Evolutionary conservation across 768 basidiomycete species (phyloP).

Genomic region (Lactarius sp.): DNA sequence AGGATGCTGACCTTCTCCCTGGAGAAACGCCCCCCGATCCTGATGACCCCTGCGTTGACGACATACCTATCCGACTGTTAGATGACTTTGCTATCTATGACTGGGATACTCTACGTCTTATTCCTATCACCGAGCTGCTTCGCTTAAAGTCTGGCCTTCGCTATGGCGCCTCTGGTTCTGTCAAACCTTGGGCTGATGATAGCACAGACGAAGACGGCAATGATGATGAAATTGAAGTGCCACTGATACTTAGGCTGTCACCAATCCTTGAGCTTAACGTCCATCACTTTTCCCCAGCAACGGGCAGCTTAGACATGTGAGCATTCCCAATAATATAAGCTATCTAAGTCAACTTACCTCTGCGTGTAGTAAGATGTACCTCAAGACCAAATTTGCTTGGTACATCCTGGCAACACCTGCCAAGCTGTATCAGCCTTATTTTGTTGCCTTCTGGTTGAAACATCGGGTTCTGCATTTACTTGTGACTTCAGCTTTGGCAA

Average conservation of each 20-base stretch:
- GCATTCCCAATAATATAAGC: slow-evolving; percentile 4
- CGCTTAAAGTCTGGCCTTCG: slow-evolving; percentile 26
- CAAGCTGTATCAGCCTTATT: slow-evolving; percentile 42
- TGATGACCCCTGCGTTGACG: slow-evolving; percentile 29
- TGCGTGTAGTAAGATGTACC: slow-evolving; percentile 50
- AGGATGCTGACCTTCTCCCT: neutral
- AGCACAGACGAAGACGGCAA: slow-evolving; percentile 15
- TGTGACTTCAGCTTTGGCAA: slow-evolving; percentile 29
- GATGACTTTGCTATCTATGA: slow-evolving; percentile 53
- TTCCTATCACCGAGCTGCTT: slow-evolving; percentile 40
- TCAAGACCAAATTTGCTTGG: slow-evolving; percentile 61
- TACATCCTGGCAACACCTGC: slow-evolving; percentile 59
- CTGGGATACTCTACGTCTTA: slow-evolving; percentile 33
- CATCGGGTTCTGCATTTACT: slow-evolving; percentile 50
- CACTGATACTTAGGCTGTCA: slow-evolving; percentile 38
- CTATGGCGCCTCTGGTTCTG: slow-evolving; percentile 39
- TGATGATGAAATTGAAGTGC: neutral
- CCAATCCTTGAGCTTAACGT: slow-evolving; percentile 44
- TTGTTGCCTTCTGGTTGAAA: slow-evolving; percentile 42
- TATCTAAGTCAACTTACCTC: neutral
- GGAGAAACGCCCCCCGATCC: slow-evolving; percentile 1
- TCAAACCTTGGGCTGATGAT: slow-evolving; percentile 35
- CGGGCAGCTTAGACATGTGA: slow-evolving; percentile 43
- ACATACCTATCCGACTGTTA: slow-evolving; percentile 54
- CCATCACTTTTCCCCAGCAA: slow-evolving; percentile 37